Evolutionary conservation across 768 basidiomycete species (phyloP).

Genomic region (Favolaschia claudopus): DNA sequence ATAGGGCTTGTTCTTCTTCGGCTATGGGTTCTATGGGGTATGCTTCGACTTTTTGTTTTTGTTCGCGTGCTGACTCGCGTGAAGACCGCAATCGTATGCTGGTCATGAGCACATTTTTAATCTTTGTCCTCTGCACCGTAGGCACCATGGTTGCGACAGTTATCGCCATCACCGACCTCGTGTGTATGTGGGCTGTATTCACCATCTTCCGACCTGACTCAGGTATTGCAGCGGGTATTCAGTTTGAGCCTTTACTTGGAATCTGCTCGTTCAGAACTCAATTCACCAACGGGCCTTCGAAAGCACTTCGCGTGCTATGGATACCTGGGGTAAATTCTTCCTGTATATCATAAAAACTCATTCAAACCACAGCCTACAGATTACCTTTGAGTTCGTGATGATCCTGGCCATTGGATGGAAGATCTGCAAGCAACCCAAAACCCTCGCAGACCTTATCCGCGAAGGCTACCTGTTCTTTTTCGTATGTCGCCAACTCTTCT

Average conservation of each 20-base stretch:
- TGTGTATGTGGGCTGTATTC: not conserved
- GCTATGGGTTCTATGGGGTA: conserved; percentile 46
- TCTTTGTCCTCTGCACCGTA: not conserved
- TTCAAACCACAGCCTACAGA: not conserved
- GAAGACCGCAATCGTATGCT: conserved; percentile 13
- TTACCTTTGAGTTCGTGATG: conserved; percentile 3
- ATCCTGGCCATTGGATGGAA: not conserved
- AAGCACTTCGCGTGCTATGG: not conserved
- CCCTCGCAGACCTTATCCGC: not conserved
- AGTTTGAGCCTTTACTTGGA: not conserved
- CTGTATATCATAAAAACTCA: not conserved
- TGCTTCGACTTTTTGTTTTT: not conserved
- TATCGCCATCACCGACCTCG: not conserved
- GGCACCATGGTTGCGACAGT: not conserved
- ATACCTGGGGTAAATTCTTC: not conserved
- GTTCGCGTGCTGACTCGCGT: not conserved
- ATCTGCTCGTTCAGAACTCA: not conserved
- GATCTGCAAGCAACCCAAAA: not conserved
- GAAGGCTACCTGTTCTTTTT: conserved; percentile 7
- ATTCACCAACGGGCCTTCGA: too few relatives aligned
- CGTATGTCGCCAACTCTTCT: not conserved
- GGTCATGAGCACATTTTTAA: not conserved
- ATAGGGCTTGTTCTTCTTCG: conserved; percentile 49
- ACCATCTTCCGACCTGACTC: not conserved
- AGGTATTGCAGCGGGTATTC: not conserved